These are phyloP conservation scores for Lactuca sativa DNA, from an alignment of 129 eudicot species.

Conservation along the genomic window DNA sequence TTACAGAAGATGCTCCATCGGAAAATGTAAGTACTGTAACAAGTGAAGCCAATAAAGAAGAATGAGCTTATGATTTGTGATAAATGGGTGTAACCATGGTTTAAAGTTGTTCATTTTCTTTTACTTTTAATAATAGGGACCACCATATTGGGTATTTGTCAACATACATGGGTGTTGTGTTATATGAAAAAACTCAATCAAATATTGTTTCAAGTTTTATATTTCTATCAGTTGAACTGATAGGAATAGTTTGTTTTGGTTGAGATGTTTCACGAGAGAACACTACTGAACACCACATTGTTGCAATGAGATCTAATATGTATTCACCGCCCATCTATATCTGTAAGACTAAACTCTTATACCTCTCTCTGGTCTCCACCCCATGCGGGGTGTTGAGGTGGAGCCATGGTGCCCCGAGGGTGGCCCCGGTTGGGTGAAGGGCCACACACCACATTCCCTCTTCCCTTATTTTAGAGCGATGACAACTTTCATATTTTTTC, in stretches of 20 bases:
- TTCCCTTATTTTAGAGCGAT: no score
- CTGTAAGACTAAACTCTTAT: no score
- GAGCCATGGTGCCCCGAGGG: no score
- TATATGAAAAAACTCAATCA: conserved; percentile 15
- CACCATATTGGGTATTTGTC: background rate
- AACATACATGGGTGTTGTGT: background rate
- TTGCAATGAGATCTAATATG: background rate
- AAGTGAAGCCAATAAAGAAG: conserved; percentile 32
- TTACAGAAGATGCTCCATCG: conserved; percentile 36
- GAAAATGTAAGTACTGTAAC: conserved; percentile 21
- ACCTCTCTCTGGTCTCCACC: no score
- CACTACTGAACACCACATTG: background rate
- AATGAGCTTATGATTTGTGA: background rate
- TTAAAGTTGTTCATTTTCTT: background rate
- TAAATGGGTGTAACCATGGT: conserved; percentile 4
- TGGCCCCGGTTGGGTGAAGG: no score
- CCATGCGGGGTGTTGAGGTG: no score
- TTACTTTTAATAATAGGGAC: conserved; percentile 15
- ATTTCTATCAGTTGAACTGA: background rate
- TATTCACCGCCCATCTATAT: no score
- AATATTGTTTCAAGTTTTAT: conserved; percentile 1
- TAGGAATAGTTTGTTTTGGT: background rate
- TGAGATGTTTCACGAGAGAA: background rate
- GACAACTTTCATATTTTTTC: no score
- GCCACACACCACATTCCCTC: no score